Evolutionary conservation across 192 early-diverging fungal species (phyloP), one percentile per base, ranked within the genome.

Genomic region (Backusella morwellensis): DNA sequence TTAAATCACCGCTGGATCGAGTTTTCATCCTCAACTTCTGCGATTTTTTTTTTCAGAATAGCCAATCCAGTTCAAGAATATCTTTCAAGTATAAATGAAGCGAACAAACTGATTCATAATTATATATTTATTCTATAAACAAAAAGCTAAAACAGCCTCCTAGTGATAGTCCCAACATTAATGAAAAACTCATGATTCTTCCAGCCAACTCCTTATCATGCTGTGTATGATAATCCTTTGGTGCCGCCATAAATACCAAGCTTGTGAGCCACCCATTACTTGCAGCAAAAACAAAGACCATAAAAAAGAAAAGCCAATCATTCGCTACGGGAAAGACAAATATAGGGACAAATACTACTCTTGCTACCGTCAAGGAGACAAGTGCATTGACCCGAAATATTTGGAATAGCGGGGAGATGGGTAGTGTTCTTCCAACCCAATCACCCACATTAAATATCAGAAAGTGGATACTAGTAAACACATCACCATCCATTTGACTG

Each of bases 401-500:
- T 1, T 79, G 78, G 32, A 90, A 83, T 19, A 75, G 85, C 35
- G 86, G 80, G 4, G 86, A 52, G 34, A 88, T 78, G 19, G 86
- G 85, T 11, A 89, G 75, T 21, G 80, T 75, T 29, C 89, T 85
- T 32, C 94, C 94, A 6, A 90, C 15, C 88, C 90, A 93, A 77
- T 95, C 94, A 56, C 91, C 92, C 35, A 90, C 17, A 78, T 92
- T 93, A 73, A 86, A 94, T 6, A 87, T 47, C 50, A 95, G 81
- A 74, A 94, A 95, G 59, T 93, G 93, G 52, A 92, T 78, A 1
- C 90, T 86, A 15, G 91, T 87, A 80, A 92, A 92, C 35, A 90
- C 72, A 66, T 87, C 85, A 32, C 82, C 85, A 73, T 86, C 59
- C 77, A 86, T 35, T 81, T 81, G 71, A 79, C 82, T 73, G 63